Conservation (phyloP, 73 alveolate species). For the Paramecium pentaurelia region DNA sequence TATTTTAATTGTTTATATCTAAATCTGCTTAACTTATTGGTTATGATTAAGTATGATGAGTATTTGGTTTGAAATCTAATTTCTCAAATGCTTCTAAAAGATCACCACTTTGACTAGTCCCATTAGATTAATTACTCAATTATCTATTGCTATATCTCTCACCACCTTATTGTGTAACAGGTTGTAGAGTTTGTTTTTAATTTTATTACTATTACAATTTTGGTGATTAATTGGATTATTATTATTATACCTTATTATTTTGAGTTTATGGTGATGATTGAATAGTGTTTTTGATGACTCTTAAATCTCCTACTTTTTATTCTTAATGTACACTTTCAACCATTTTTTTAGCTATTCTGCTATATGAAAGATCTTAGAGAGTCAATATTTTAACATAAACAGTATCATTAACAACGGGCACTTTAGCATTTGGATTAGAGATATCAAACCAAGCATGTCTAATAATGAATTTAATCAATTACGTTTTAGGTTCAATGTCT, state of each 20-base stretch:
- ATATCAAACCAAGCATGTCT: conserved; percentile 48
- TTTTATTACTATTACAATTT: not conserved
- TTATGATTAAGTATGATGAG: not conserved
- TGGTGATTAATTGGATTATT: not conserved
- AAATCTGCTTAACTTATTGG: conserved; percentile 22
- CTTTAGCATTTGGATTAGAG: conserved; percentile 25
- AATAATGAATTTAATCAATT: not conserved
- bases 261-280: not conserved
- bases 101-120: not conserved
- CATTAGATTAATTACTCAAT: conserved; percentile 28
- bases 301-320: not conserved
- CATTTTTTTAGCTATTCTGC: conserved; percentile 17
- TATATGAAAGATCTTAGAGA: not conserved
- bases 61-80: not conserved
- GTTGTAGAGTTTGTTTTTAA: not conserved
- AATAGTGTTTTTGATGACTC: not conserved
- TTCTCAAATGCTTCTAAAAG: conserved; percentile 3
- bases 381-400: conserved; percentile 1
- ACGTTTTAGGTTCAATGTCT: conserved; percentile 23
- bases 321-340: not conserved
- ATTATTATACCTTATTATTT: not conserved
- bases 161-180: not conserved
- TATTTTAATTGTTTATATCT: not conserved
- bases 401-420: not conserved
- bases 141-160: not conserved